A percentile compares a stretch with the other conserved stretches of the same genome.
Evolutionary conservation across 2,329 filamentous ascomycete species (phyloP).

Genomic region (Aspergillus proliferans): DNA sequence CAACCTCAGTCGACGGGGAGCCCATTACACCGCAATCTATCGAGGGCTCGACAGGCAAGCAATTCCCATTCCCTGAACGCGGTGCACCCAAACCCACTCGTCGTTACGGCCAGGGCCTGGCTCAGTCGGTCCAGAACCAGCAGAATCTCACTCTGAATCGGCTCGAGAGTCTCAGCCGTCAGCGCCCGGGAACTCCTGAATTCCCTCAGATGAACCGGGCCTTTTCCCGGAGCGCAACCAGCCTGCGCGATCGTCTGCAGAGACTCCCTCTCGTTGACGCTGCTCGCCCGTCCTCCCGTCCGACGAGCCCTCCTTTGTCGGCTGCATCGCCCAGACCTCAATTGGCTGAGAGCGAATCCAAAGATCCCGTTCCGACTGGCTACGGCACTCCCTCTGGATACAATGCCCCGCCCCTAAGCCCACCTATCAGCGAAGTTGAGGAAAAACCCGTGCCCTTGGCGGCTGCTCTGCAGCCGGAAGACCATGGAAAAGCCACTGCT

Average conservation of each 20-base stretch:
- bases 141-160: conserved; percentile 70
- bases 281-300: conserved; percentile 9
- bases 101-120: conserved; percentile 76
- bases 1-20: conserved; percentile 82
- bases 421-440: conserved; percentile 65
- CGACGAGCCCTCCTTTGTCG: conserved; percentile 40
- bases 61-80: conserved; percentile 48
- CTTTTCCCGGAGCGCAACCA: conserved; percentile 56
- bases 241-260: conserved; percentile 50
- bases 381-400: conserved; percentile 8
- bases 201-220: conserved; percentile 39
- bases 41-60: conserved; percentile 18
- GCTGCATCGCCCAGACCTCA: conserved; percentile 33
- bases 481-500: conserved; percentile 75
- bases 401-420: conserved; percentile 56
- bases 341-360: conserved; percentile 28
- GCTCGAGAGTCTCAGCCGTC: conserved; percentile 69
- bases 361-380: conserved; percentile 21
- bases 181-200: conserved; percentile 54
- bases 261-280: conserved; percentile 26
- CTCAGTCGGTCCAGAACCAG: conserved; percentile 73
- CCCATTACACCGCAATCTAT: conserved; percentile 21
- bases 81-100: conserved; percentile 64
- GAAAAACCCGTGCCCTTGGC: conserved; percentile 54
- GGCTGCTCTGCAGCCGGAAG: conserved; percentile 63